Percentiles rank a stretch among this genome's conserved stretches.
Evolutionary conservation across 164 flowering plant genomes (phyloP).

Genomic region (Tinospora cordifolia): DNA sequence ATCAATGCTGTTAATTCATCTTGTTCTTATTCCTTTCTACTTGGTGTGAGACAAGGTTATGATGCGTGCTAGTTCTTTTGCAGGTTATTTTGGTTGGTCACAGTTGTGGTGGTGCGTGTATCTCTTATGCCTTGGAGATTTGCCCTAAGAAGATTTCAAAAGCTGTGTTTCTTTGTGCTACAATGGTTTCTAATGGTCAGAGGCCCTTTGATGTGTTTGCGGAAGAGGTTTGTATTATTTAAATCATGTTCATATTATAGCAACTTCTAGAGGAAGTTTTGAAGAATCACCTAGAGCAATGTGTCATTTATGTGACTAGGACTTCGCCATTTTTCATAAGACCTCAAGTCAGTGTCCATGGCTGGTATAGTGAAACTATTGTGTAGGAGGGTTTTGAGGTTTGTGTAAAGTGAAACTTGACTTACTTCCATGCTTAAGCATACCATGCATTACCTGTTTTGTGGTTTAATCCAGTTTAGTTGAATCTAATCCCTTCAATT

Average conservation of each 20-base stretch:
- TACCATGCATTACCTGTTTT: too few species aligned
- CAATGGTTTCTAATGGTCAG: conserved; percentile 81
- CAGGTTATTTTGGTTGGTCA: conserved; percentile 97
- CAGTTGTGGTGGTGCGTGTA: conserved; percentile 83
- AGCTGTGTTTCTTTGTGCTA: conserved; percentile 81
- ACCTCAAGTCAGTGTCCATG: too few species aligned
- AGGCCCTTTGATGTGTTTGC: conserved; percentile 90
- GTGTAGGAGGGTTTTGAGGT: too few species aligned
- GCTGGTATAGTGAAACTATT: too few species aligned
- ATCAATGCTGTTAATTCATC: neutral
- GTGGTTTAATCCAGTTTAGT: too few species aligned
- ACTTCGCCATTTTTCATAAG: neutral
- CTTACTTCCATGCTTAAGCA: too few species aligned
- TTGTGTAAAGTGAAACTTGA: too few species aligned
- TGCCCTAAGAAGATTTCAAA: conserved; percentile 68
- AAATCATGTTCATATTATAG: too few species aligned
- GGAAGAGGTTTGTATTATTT: conserved; percentile 50
- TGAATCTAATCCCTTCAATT: too few species aligned
- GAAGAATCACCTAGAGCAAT: neutral
- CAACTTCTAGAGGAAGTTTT: neutral
- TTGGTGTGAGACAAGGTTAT: neutral
- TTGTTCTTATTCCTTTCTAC: neutral
- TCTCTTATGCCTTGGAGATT: conserved; percentile 82
- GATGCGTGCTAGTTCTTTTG: conserved; percentile 11
- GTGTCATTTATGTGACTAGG: neutral